Evolutionary conservation across 306 rosid genomes (phyloP), one percentile per base, ranked within the genome.

Genomic region (Acacia acuminata): DNA sequence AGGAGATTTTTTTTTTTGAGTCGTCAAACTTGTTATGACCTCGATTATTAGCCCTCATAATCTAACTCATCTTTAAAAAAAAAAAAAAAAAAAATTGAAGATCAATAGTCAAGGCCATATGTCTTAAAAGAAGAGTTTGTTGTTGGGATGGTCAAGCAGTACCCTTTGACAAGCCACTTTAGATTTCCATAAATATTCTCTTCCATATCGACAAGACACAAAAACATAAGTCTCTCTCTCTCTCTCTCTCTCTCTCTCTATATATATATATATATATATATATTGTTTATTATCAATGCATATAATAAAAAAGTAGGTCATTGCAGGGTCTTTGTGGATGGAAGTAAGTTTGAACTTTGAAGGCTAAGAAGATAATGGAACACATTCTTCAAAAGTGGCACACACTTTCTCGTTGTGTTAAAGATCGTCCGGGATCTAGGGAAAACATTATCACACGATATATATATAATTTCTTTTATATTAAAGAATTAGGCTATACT

Each of bases 391-490:
- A 89, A 95, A 90, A 91, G 65, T 82, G 82, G 86, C 88, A 87
- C 87, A 80, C 81, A 75, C 85, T 88, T 87, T 88, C 86, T 78
- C 66, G 75, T 10, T 58, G 82, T 48, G 89, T 85, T 88, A 47
- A 87, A 88, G 94, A 92, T 87, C 93, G 44, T 88, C 98, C 99
- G 90, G 99, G 94, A 89, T 92, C 93, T 81, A 83, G 90, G 98
- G 97, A 73, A 63, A 25, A 13, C 38, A 63, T 63, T 0, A 63
- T 10, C 16, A 61, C 25, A 19, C 2, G n/a, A n/a, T 55, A 7
- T 50, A 50, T 15, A 15, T 45, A 10, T 45, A 45, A 45, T 8
- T 45, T 44, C 0, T 12, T 45, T 45, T 45, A 45, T 34, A 34
- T 34, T 36, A 13, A 47, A 14, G 0, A 11, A 47, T 20, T 55